phyloP scores from a whole-genome alignment of 176 grass and related monocot genomes.

The Sorghum bicolor region Sorghum_bicolor_NCBIv3 NC_012873.2:3032001-3032500 shows the following conservation, averaged over 20 bases:
- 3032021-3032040: slow-evolving; percentile 55
- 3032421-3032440: too few species aligned
- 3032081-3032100: slow-evolving; percentile 62
- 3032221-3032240: slow-evolving; percentile 31
- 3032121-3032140: not conserved
- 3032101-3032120: not conserved
- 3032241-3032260: slow-evolving; percentile 52
- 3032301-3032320: not conserved
- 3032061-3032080: slow-evolving; percentile 55
- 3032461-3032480: too few species aligned
- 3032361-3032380: not conserved
- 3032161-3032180: too few species aligned
- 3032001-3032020: slow-evolving; percentile 40
- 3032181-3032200: too few species aligned
- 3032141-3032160: too few species aligned
- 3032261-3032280: slow-evolving; percentile 60
- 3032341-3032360: not conserved
- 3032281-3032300: slow-evolving; percentile 50
- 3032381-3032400: too few species aligned
- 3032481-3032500: slow-evolving; percentile 13
- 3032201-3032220: slow-evolving; percentile 50
- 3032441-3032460: too few species aligned
- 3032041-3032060: slow-evolving; percentile 76
- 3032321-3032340: not conserved
- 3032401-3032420: too few species aligned